phyloP scores from a whole-genome alignment of 768 basidiomycete species.

The Botryobasidium botryosum region DNA sequence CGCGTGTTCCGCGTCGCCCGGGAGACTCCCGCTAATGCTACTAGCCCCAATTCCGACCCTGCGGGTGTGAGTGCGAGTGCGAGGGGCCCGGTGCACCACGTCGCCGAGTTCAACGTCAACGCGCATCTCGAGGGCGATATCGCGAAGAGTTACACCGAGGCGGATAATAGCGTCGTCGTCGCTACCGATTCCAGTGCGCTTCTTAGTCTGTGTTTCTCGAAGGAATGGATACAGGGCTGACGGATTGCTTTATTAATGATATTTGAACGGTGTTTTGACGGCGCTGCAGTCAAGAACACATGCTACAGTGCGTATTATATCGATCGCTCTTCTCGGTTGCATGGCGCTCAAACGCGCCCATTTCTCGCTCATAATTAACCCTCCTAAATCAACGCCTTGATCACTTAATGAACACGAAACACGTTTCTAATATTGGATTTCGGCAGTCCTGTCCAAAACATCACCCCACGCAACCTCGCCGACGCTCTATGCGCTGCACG shows the following conservation, averaged over 20 bases:
- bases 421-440: background rate
- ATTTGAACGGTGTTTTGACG: background rate
- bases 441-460: constrained; percentile 50
- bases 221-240: background rate
- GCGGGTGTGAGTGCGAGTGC: constrained; percentile 1
- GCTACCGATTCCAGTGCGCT: constrained; percentile 79
- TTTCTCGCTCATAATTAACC: constrained; percentile 31
- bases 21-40: constrained; percentile 29
- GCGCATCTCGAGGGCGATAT: constrained; percentile 73
- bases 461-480: constrained; percentile 75
- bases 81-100: constrained; percentile 32
- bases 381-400: constrained; percentile 19
- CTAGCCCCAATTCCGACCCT: constrained; percentile 14
- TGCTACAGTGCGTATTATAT: constrained; percentile 18
- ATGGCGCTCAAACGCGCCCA: background rate
- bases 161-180: constrained; percentile 76
- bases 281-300: constrained; percentile 24
- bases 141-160: constrained; percentile 66
- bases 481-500: constrained; percentile 74
- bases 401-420: background rate
- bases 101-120: constrained; percentile 75
- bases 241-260: constrained; percentile 2
- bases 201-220: too few relatives aligned
- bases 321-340: background rate
- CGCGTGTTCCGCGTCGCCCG: constrained; percentile 76